Evolutionary conservation across 257 asterid species (phyloP).

Genomic region (Verbena officinalis): DNA sequence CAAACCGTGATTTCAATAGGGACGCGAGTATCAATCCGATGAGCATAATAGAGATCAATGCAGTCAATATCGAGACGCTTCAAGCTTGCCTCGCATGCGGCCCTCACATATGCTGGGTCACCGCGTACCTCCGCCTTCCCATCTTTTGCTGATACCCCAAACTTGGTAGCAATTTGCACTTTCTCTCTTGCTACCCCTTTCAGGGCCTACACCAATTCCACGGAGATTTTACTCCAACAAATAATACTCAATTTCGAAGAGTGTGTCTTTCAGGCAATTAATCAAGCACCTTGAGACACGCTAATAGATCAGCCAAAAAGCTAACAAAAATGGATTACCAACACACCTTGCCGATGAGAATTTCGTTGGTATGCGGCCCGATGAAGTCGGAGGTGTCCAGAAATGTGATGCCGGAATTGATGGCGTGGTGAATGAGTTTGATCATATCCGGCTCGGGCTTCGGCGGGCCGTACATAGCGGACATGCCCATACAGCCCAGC

Average conservation of each 20-base stretch:
- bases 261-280: too few species aligned
- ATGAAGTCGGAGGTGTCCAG: slow-evolving; percentile 34
- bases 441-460: slow-evolving; percentile 41
- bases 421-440: slow-evolving; percentile 29
- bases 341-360: slow-evolving; percentile 31
- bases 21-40: slow-evolving; percentile 36
- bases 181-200: slow-evolving; percentile 32
- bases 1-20: slow-evolving; percentile 41
- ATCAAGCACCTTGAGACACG: too few species aligned
- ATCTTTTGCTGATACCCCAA: slow-evolving; percentile 21
- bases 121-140: slow-evolving; percentile 34
- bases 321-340: not conserved
- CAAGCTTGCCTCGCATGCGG: slow-evolving; percentile 43
- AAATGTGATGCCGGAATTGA: slow-evolving; percentile 29
- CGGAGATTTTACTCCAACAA: too few species aligned
- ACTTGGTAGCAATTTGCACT: slow-evolving; percentile 38
- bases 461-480: slow-evolving; percentile 30
- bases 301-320: too few species aligned
- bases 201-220: slow-evolving; percentile 25
- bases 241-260: too few species aligned
- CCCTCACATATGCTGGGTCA: slow-evolving; percentile 38
- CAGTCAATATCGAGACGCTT: slow-evolving; percentile 38
- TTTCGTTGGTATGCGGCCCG: slow-evolving; percentile 37
- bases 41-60: slow-evolving; percentile 39
- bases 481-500: slow-evolving; percentile 48